Conservation (phyloP, 2,329 filamentous ascomycete genomes). For the Plectosphaerella cucumerina region DNA sequence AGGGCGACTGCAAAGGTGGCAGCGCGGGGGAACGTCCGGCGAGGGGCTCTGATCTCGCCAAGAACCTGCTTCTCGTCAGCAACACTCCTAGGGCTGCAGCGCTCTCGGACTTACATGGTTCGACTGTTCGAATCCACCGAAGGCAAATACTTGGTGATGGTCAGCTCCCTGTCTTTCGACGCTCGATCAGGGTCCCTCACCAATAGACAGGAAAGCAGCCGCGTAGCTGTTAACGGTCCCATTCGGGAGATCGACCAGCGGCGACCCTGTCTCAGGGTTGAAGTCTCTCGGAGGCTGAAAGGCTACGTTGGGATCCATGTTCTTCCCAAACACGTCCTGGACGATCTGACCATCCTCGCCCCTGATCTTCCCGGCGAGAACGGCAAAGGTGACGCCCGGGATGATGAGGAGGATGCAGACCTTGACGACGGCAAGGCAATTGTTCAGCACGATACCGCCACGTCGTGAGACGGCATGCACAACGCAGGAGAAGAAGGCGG, state of each 20-base stretch:
- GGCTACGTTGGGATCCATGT: too few relatives aligned
- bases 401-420: slow-evolving; percentile 42
- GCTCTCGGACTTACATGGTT: slow-evolving; percentile 20
- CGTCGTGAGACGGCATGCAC: slow-evolving; percentile 43
- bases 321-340: too few relatives aligned
- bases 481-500: slow-evolving; percentile 37
- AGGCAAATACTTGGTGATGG: slow-evolving; percentile 24
- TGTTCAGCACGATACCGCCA: slow-evolving; percentile 47
- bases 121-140: slow-evolving; percentile 32
- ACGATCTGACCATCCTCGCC: too few relatives aligned
- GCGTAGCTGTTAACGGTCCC: slow-evolving; percentile 24
- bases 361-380: too few relatives aligned
- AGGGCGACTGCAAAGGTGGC: slow-evolving; percentile 23
- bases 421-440: slow-evolving; percentile 46
- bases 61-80: slow-evolving; percentile 33
- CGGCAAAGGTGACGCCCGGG: slow-evolving; percentile 22
- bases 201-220: slow-evolving; percentile 36
- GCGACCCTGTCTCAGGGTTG: too few relatives aligned
- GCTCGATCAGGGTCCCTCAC: too few relatives aligned
- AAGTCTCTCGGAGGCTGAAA: too few relatives aligned
- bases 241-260: too few relatives aligned
- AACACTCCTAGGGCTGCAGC: slow-evolving; percentile 32
- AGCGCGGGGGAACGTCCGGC: slow-evolving; percentile 25
- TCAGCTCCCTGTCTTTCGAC: neutral
- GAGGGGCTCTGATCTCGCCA: slow-evolving; percentile 25